Conservation (phyloP, 2,329 filamentous ascomycete species). For the Talaromyces albobiverticillius region DNA sequence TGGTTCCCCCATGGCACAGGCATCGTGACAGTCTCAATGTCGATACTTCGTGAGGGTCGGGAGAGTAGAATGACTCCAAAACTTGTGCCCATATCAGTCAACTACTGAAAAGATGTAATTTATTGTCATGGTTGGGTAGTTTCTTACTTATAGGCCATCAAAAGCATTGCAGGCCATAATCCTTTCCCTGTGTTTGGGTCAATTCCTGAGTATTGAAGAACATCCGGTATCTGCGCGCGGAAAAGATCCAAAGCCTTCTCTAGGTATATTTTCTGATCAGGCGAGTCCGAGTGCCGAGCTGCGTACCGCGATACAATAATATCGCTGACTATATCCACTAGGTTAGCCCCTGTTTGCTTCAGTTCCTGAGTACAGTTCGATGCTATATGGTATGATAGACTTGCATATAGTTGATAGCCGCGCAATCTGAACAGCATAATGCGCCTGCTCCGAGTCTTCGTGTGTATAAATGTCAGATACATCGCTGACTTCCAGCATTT, state of each 20-base stretch:
- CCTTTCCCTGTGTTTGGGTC: too few relatives aligned
- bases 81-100: neutral
- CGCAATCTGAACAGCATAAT: neutral
- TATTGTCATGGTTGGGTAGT: too few relatives aligned
- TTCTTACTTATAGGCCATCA: neutral
- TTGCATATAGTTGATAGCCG: neutral
- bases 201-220: too few relatives aligned
- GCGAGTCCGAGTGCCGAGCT: neutral
- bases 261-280: neutral
- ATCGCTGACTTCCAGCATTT: neutral
- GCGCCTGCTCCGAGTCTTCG: neutral
- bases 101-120: neutral
- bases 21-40: neutral
- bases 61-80: neutral
- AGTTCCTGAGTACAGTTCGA: too few relatives aligned
- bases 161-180: neutral
- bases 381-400: neutral
- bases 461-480: neutral
- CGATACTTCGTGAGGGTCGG: neutral
- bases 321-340: too few relatives aligned
- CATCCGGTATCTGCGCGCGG: too few relatives aligned
- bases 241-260: too few relatives aligned
- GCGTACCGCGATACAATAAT: neutral
- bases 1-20: neutral
- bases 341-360: too few relatives aligned